Base-by-base conservation (phyloP, 2,329 filamentous ascomycete genomes). In the Cladosporium sp. region DNA sequence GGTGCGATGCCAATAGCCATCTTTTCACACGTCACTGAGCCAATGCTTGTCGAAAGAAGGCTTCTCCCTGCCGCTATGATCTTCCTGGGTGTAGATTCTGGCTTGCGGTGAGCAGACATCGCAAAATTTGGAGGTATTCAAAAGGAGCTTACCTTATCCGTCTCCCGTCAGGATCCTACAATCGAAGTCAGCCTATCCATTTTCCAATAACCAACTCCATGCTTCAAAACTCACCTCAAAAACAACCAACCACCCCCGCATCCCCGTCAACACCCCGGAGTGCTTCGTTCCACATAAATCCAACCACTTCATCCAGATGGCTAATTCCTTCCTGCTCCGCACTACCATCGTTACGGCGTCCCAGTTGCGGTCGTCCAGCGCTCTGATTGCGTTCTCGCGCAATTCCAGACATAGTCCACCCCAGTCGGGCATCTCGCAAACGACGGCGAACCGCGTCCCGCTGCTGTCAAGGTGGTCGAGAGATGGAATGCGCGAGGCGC, bases 361-460 rank as follows among this genome's bases (percentile, higher is more conserved):
- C 51, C 51, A 53, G 19, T 13, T 22, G 31, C 43, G 51, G 22
- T 53, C 51, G 14, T 46, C 44, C 14, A 53, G 37, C 14, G 43
- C 51, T 34, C 42, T 45, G n/a, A 32, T 31, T 9, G 46, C 46
- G 5, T 49, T 49, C 16, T 49, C 46, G 1, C 51, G 51, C n/a
- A 53, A 13, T 14, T 53, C 51, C 28, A 53, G 43, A 28, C 41
- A 53, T 8, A 40, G 38, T 11, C 42, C 49, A 3, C 35, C 34
- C 51, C 51, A 53, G 13, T 53, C 51, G n/a, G 18, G 35, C 51
- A 53, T 53, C 18, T 46, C 43, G 43, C 51, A 53, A 19, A 48
- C 37, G 2, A 43, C 51, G 14, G 51, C 51, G 37, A 42, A 53
- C 14, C 46, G 46, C 2, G 13, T 14, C 11, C 46, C 46, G 46